Conservation (phyloP, 129 eudicot species). For the Cynara cardunculus region DNA sequence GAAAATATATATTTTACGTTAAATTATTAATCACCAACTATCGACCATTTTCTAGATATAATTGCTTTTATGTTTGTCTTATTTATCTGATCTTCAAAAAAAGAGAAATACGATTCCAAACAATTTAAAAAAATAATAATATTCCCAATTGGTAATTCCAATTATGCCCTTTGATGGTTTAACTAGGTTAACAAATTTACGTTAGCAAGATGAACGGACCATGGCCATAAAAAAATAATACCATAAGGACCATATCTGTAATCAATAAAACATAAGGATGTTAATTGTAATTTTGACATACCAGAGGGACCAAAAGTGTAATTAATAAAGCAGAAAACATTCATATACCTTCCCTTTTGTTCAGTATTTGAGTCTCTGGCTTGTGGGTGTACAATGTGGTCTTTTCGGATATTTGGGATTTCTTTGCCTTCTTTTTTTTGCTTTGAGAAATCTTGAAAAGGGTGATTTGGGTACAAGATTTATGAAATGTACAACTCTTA, state of each 20-base stretch:
- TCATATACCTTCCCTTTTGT: conserved; percentile 24
- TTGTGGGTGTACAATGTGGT: conserved; percentile 11
- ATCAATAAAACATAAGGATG: not conserved
- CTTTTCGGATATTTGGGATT: conserved; percentile 27
- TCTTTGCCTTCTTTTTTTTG: not conserved
- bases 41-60: too few relatives aligned
- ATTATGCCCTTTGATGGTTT: not conserved
- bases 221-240: not conserved
- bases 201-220: not conserved
- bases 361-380: conserved; percentile 11
- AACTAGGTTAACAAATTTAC: not conserved
- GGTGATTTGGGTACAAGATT: not conserved
- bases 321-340: not conserved
- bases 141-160: too few relatives aligned
- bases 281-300: not conserved
- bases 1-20: too few relatives aligned
- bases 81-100: too few relatives aligned
- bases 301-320: not conserved
- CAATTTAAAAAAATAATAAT: not conserved
- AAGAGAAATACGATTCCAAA: not conserved
- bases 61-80: not conserved
- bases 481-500: not conserved
- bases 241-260: not conserved
- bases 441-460: conserved; percentile 10
- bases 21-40: not conserved